phyloP scores from a whole-genome alignment of 805 yeast genomes.

The Ogataea chonburiensis region DNA sequence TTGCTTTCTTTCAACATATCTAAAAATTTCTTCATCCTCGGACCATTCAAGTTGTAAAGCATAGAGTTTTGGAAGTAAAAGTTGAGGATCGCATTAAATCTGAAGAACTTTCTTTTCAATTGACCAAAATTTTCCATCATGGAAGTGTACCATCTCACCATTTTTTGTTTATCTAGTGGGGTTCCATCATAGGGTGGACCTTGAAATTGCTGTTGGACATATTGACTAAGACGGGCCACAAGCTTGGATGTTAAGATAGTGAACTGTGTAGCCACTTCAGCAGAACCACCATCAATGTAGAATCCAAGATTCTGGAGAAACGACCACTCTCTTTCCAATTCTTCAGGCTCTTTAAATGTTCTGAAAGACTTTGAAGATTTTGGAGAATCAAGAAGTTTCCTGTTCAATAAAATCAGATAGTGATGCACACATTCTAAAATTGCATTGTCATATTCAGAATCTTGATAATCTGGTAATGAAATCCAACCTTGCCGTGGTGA shows the following conservation, averaged over 20 bases:
- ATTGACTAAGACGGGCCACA: constrained; percentile 64
- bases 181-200: constrained; percentile 50
- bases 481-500: constrained; percentile 66
- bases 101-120: constrained; percentile 74
- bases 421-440: constrained; percentile 73
- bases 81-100: constrained; percentile 69
- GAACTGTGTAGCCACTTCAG: constrained; percentile 77
- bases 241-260: constrained; percentile 63
- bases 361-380: constrained; percentile 61
- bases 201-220: constrained; percentile 67
- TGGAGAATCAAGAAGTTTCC: constrained; percentile 77
- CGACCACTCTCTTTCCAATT: constrained; percentile 78
- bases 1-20: constrained; percentile 59
- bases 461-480: constrained; percentile 60
- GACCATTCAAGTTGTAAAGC: constrained; percentile 54
- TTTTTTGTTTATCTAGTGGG: constrained; percentile 36
- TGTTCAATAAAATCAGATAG: constrained; percentile 65
- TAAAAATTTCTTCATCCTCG: constrained; percentile 49
- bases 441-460: constrained; percentile 58
- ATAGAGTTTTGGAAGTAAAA: constrained; percentile 73
- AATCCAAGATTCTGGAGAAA: constrained; percentile 75
- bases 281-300: constrained; percentile 77
- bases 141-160: constrained; percentile 65
- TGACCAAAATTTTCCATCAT: constrained; percentile 71
- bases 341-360: constrained; percentile 90